Base-by-base conservation (phyloP, 106 monocot species). In the Amphibolis antarctica region DNA sequence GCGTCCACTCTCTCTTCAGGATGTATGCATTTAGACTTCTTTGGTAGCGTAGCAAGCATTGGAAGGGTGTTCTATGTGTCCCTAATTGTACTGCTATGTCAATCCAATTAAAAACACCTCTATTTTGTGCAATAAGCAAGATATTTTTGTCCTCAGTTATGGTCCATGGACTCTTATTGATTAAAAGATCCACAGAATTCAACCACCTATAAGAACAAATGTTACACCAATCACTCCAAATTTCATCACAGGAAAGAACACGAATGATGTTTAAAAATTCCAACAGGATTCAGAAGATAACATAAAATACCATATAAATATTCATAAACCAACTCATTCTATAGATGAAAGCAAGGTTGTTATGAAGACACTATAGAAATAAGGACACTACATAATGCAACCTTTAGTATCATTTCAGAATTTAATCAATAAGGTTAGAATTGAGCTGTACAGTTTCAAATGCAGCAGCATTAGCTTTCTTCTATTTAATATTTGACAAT, bases 21-120 rank as follows among this genome's bases (percentile, higher is more conserved):
- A 98, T 98, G 74, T 80, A 73, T 22, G 87, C 86, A 81, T 98
- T 98, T n/a, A 98, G 85, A 71, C 98, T 98, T 59, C 98, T 68
- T 59, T 98, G 98, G 49, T 91, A 98, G 44, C 83, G 91, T 66
- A 67, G 70, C 76, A 98, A 80, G 59, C 98, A 98, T 58, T 98
- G 91, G 75, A 85, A 98, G 51, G 98, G 98, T 44, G 91, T 98
- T 66, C 98, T 79, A 24, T 73, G 54, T 44, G 83, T 88, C 27
- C 80, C 91, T 19, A 91, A 25, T 28, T 55, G 26, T 54, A 75
- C 44, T 30, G 91, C 69, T 59, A 98, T 85, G 23, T 88, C 79
- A 70, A 91, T 78, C 98, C 98, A 98, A 55, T 98, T 83, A 53
- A 78, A 88, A 60, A 98, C 28, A 5, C 98, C 98, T 60, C 75